Conservation (phyloP, 345 rosid species). For the Cochlearia excelsa region DNA sequence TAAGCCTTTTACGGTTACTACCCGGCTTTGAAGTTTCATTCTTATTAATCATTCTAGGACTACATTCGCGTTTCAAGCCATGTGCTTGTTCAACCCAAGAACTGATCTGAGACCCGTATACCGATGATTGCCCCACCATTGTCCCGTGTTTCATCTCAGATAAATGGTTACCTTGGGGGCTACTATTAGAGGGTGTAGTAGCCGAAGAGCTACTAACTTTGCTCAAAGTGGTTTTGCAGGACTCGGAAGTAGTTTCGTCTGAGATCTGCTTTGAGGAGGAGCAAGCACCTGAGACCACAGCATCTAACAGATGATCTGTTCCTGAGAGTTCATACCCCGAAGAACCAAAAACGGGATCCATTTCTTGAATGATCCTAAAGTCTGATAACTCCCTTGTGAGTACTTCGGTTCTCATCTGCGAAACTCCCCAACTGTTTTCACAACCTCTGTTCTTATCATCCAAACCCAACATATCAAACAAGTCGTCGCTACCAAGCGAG, state of each 20-base stretch:
- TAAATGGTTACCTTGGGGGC: constrained; percentile 42
- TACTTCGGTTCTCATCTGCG: constrained; percentile 38
- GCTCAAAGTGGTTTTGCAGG: constrained; percentile 68
- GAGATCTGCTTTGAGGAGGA: constrained; percentile 62
- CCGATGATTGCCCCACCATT: constrained; percentile 39
- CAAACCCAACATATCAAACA: constrained; percentile 74
- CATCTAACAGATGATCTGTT: constrained; percentile 82
- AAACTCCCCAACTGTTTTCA: constrained; percentile 36
- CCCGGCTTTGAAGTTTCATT: constrained; percentile 54
- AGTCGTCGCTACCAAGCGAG: constrained; percentile 59
- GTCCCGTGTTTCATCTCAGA: constrained; percentile 44
- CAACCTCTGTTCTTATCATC: constrained; percentile 62
- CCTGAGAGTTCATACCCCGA: constrained; percentile 41
- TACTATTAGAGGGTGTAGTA: constrained; percentile 45
- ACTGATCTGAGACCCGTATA: constrained; percentile 74
- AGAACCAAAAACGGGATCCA: constrained; percentile 41
- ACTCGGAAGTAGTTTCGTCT: constrained; percentile 52
- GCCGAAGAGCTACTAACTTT: constrained; percentile 57
- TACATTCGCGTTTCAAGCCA: constrained; percentile 48
- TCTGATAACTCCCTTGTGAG: constrained; percentile 39
- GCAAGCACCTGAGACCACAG: constrained; percentile 69
- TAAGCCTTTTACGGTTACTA: constrained; percentile 69
- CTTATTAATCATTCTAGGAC: constrained; percentile 60
- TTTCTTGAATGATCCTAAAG: constrained; percentile 37
- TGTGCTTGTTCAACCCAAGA: constrained; percentile 82